Percentiles rank a stretch among this genome's conserved stretches.
These are phyloP conservation scores for Cryptosporidium sp. DNA, from an alignment of 169 alveolate genomes.

Conservation along the genomic window DNA sequence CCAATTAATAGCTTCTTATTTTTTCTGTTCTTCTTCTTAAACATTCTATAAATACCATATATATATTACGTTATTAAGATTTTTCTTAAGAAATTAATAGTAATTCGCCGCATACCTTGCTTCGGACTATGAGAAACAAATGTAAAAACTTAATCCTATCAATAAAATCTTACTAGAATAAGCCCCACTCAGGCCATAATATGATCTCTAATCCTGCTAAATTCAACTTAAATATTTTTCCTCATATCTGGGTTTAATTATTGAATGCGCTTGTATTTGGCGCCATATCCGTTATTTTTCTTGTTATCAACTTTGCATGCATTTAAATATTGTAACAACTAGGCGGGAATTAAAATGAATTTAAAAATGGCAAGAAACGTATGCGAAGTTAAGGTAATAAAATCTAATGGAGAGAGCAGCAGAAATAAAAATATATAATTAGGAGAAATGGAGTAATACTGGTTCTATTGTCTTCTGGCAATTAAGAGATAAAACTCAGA, in stretches of 20 bases:
- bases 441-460: neutral
- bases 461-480: conserved; percentile 7
- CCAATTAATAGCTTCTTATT: conserved; percentile 22
- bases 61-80: neutral
- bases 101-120: neutral
- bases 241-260: neutral
- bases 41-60: neutral
- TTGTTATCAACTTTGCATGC: conserved; percentile 10
- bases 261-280: neutral
- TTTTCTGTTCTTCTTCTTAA: neutral
- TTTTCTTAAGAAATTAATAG: neutral
- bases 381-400: neutral
- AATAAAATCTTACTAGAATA: neutral
- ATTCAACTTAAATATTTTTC: neutral
- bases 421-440: neutral
- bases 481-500: conserved; percentile 40
- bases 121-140: neutral
- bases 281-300: conserved; percentile 6
- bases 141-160: neutral
- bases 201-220: neutral
- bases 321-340: neutral
- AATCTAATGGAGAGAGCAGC: neutral
- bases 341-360: neutral
- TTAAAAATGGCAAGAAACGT: neutral
- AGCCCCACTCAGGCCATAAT: neutral